A percentile compares a stretch with the other conserved stretches of the same genome.
Conservation (phyloP, 2,329 filamentous ascomycete genomes). For the Sarocladium brachiariae region DNA sequence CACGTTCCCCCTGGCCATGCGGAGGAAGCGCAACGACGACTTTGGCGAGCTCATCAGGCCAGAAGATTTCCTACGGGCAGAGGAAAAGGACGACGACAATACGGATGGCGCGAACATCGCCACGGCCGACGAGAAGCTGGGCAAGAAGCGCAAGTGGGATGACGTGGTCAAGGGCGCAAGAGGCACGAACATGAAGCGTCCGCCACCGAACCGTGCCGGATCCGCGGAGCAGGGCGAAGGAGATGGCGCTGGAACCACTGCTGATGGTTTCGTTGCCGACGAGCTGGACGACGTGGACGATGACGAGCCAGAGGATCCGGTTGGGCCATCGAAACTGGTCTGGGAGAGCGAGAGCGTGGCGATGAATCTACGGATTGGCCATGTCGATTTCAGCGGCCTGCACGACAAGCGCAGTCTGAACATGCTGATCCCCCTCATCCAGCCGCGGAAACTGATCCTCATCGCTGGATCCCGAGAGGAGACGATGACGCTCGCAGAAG, state of each 20-base stretch:
- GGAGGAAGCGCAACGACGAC: slow-evolving; percentile 75
- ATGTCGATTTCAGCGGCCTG: slow-evolving; percentile 84
- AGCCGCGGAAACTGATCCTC: slow-evolving; percentile 91
- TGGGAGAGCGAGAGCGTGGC: slow-evolving; percentile 56
- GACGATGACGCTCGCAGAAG: slow-evolving; percentile 68
- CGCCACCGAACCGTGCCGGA: slow-evolving; percentile 36
- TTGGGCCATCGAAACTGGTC: slow-evolving; percentile 69
- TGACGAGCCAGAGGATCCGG: slow-evolving; percentile 39
- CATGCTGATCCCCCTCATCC: slow-evolving; percentile 90
- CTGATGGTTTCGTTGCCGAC: slow-evolving; percentile 37
- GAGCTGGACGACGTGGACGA: slow-evolving; percentile 55
- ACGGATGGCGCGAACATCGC: slow-evolving; percentile 38
- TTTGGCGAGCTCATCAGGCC: slow-evolving; percentile 91
- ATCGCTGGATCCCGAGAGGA: slow-evolving; percentile 74
- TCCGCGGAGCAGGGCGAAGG: slow-evolving; percentile 40
- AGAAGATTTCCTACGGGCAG: slow-evolving; percentile 87
- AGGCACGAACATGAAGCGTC: slow-evolving; percentile 51
- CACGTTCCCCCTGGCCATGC: slow-evolving; percentile 81
- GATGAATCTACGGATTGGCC: slow-evolving; percentile 71
- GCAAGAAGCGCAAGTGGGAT: slow-evolving; percentile 93
- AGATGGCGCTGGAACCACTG: slow-evolving; percentile 17
- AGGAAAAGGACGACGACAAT: slow-evolving; percentile 75
- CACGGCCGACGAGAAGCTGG: slow-evolving; percentile 57
- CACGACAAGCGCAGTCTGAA: slow-evolving; percentile 91
- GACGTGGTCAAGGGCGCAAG: slow-evolving; percentile 39